These are phyloP conservation scores for Blastobotrys ciferrii DNA, from an alignment of 1,139 yeast genomes.

Conservation along the genomic window DNA sequence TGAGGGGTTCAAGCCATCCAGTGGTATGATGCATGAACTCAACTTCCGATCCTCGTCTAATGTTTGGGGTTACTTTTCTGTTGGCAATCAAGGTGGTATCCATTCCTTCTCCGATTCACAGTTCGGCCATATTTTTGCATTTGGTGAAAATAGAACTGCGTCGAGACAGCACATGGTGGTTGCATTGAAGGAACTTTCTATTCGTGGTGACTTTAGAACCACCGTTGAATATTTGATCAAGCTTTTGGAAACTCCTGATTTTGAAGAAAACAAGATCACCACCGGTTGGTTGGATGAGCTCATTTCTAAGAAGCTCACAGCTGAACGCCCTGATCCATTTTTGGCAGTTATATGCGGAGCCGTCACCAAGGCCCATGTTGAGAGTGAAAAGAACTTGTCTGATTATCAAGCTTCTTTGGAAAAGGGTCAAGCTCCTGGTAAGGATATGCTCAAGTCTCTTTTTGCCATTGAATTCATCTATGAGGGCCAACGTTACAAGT, in stretches of 20 bases:
- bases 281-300: constrained; percentile 99
- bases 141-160: constrained; percentile 97
- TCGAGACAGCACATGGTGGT: constrained; percentile 99
- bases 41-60: constrained; percentile 95
- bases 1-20: constrained; percentile 97
- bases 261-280: constrained; percentile 92
- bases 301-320: constrained; percentile 87
- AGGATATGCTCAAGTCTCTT: constrained; percentile 74
- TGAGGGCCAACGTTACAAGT: constrained; percentile 88
- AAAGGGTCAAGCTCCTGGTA: constrained; percentile 92
- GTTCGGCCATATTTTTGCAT: constrained; percentile 97
- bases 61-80: constrained; percentile 99
- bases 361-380: constrained; percentile 86
- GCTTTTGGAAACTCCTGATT: constrained; percentile 91
- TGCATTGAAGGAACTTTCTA: constrained; percentile 91
- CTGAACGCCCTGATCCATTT: constrained; percentile 91
- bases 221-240: constrained; percentile 96
- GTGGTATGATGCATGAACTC: constrained; percentile 93
- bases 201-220: constrained; percentile 97
- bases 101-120: constrained; percentile 98
- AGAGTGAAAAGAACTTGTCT: constrained; percentile 65
- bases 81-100: constrained; percentile 92
- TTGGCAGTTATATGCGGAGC: constrained; percentile 97
- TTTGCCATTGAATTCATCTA: constrained; percentile 93
- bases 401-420: constrained; percentile 75